Evolutionary conservation across 176 grass and related monocot genomes (phyloP), one percentile per base, ranked within the genome.

Genomic region (Ensete glaucum): DNA sequence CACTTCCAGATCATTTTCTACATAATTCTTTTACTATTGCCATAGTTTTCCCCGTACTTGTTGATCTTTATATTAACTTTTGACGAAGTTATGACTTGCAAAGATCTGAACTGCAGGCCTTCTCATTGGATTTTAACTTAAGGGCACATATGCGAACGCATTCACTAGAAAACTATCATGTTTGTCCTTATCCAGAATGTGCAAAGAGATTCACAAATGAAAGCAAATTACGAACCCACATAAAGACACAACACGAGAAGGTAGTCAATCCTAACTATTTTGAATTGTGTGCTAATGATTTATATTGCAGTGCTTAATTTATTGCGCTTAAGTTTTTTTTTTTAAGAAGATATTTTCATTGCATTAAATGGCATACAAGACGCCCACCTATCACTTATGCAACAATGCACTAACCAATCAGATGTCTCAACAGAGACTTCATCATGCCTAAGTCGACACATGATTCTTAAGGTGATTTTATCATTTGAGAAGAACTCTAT

Each of bases 81-180:
- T 74, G 21, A 15, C n/a, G 2, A 55, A 75, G 14, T 64, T 80
- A 79, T 78, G n/a, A 76, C 25, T 10, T 69, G 26, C 13, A 50
- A 77, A 54, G 16, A 52, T 23, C 82, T 64, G 71, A 67, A 82
- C 79, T 87, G 64, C 82, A 98, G 95, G 95, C 95, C 73, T 94
- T 98, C 81, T 98, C 95, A 16, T 89, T 98, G 81, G 90, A 91
- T 81, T 98, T 98, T 77, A 98, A 98, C 84, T 89, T 98, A 51
- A 89, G 85, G 76, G 88, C 88, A 11, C 95, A 98, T 81, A 89
- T 98, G 88, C 86, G 84, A 76, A 98, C 95, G 57, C 95, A 98
- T 87, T 98, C 78, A 63, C 53, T 84, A 8, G 95, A 98, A 71
- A 98, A 98, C 50, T 98, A 98, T 77, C 95, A 94, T 86, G 55